Evolutionary conservation across 2,329 filamentous ascomycete species (phyloP), one percentile per base, ranked within the genome.

Genomic region (Fusarium ramigenum): DNA sequence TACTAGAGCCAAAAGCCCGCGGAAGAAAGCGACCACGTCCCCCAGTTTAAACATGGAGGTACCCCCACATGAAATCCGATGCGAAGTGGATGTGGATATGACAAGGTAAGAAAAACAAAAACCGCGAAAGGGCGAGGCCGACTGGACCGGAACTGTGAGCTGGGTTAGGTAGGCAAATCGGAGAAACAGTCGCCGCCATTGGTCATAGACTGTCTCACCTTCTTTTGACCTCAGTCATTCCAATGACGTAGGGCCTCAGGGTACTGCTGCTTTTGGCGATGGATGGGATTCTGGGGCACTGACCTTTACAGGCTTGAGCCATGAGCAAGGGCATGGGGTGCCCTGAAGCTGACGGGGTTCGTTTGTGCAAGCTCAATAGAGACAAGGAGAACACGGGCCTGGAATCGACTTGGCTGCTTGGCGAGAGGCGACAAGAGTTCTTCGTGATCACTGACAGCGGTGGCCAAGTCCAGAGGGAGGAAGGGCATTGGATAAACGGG

Each of bases 1-100:
- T 57, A 52, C 9, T 37, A 46, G 15, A 46, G 69, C 19, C 57
- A 57, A 46, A 54, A 57, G 43, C 43, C 63, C 63, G 65, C 73
- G 68, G 70, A 73, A 69, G 62, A 64, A 63, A 56, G 49, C 61
- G 61, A 56, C 60, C 49, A 59, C 43, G 34, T 46, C 65, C 65
- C 59, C 60, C 68, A 49, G 70, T 73, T 73, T 73, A 56, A 63
- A 23, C 58, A 69, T 69, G 37, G 66, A 34, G 19, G 63, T 32
- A 30, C 44, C 69, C 72, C 74, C 73, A 78, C 76, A 75, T 73
- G 76, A 69, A 77, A 58, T 50, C 76, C 76, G 76, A 78, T 71
- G 49, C 43, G 30, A 56, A 50, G 46, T 62, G 70, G 69, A 66
- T 65, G 66, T 49, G 63, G 47, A 64, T 36, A 52, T 36, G 30